Conservation (phyloP, 163 green algal species). For the Scenedesmus sp. region DNA sequence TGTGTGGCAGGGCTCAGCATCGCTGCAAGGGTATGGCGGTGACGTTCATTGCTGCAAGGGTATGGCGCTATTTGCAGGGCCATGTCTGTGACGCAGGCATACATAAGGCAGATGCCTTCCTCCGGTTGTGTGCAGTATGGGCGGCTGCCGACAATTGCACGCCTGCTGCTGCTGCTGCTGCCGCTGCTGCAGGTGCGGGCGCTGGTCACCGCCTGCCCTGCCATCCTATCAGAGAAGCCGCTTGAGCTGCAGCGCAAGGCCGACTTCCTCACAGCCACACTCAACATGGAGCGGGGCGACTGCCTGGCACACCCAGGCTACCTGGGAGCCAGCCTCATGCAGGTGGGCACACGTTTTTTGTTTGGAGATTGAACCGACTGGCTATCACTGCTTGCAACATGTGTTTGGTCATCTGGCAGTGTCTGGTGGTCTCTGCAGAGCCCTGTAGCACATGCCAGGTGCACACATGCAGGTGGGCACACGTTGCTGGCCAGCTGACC, state of each 20-base stretch:
- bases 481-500: neutral
- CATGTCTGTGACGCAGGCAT: no score
- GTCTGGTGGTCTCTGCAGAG: no score
- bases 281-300: constrained; percentile 34
- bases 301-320: constrained; percentile 34
- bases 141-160: neutral
- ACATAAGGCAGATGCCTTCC: neutral
- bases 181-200: constrained; percentile 1
- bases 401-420: no score
- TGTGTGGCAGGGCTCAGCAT: no score
- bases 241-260: constrained; percentile 54
- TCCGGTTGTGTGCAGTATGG: neutral
- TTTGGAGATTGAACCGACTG: no score
- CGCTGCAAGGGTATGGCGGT: no score
- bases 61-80: no score
- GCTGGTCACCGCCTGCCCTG: constrained; percentile 34
- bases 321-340: constrained; percentile 46
- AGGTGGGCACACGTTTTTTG: constrained; percentile 16
- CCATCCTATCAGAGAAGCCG: constrained; percentile 47
- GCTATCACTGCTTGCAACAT: no score
- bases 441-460: no score
- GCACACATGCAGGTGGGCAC: neutral
- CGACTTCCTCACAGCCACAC: constrained; percentile 1
- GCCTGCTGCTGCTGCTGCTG: neutral
- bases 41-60: no score